A percentile compares a stretch with the other conserved stretches of the same genome.
phyloP scores from a whole-genome alignment of 805 yeast species.

The Saturnispora halmiae region DNA sequence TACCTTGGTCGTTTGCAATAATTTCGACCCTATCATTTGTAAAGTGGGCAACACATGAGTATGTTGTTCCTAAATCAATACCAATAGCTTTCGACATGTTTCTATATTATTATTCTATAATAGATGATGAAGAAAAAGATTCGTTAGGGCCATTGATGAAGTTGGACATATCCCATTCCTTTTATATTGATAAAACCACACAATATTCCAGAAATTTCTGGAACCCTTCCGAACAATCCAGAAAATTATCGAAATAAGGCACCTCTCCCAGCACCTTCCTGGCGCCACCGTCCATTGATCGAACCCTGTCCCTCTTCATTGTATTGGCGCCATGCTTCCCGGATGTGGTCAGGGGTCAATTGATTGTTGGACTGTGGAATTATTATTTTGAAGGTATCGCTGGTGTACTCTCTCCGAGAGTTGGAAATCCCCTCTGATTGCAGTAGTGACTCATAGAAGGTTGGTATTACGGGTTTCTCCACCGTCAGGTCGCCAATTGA shows the following conservation, averaged over 20 bases:
- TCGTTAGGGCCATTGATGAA: no score
- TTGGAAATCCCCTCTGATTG: slow-evolving; percentile 8
- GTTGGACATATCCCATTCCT: background rate
- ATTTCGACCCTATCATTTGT: slow-evolving; percentile 87
- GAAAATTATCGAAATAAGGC: slow-evolving; percentile 47
- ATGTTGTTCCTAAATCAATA: slow-evolving; percentile 79
- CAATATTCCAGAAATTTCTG: background rate
- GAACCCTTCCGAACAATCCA: background rate
- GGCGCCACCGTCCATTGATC: slow-evolving; percentile 55
- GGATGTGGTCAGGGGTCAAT: slow-evolving; percentile 69
- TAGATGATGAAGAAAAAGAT: background rate
- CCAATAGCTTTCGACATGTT: slow-evolving; percentile 43
- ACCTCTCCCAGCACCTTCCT: slow-evolving; percentile 67
- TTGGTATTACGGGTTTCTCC: slow-evolving; percentile 23
- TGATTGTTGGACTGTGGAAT: slow-evolving; percentile 40
- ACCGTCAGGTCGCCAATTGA: slow-evolving; percentile 27
- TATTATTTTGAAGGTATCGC: slow-evolving; percentile 16
- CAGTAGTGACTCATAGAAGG: slow-evolving; percentile 11
- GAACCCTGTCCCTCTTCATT: slow-evolving; percentile 57
- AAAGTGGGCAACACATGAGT: slow-evolving; percentile 93
- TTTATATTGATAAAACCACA: background rate
- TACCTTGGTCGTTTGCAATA: slow-evolving; percentile 97
- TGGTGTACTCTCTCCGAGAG: slow-evolving; percentile 11
- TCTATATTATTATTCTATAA: background rate
- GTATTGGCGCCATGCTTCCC: slow-evolving; percentile 83